Base-by-base conservation (phyloP, 768 basidiomycete species). In the Tulasnella sp. region DNA sequence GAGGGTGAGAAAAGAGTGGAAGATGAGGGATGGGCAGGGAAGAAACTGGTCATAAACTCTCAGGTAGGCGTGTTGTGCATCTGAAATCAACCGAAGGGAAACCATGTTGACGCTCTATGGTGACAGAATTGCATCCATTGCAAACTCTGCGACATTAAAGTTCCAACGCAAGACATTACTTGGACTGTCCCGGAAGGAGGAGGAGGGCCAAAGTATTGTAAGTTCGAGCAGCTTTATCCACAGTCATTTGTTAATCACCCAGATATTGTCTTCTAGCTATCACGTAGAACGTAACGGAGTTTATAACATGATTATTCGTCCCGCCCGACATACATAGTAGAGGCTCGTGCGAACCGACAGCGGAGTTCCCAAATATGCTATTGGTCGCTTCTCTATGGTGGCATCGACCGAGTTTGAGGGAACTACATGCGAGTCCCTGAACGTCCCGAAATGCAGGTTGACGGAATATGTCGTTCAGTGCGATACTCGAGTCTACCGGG, bases 151-250 rank as follows among this genome's bases (percentile, higher is more conserved):
- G 96, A 96, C 81, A 92, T 99, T 87, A 98, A 99, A 87, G 94
- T 94, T 5, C 97, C 97, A 3, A 96, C 96, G 2, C 95, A 98
- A 85, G 97, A 98, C 85, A 98, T 99, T 83, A 95, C 93, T 22
- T 99, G 97, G 97, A 93, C 92, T 7, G 96, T 98, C 0, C 98
- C 98, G 0, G 96, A 99, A 86, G 97, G 97, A 16, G 94, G 96
- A 18, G 97, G 97, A 44, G 97, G 97, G 76, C 97, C 97, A 50
- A 97, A 97, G 86, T 99, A 98, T 85, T 94, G 96, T 97, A 83
- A 82, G 90, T 88, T 46, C 48, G 46, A 18, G 46, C 16, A 46
- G 46, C 46, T 46, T 46, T 14, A 46, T 46, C 46, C 18, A 14
- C 46, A 46, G 44, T 16, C 2, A 18, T 46, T 14, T 16, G 46